A percentile compares a stretch with the other conserved stretches of the same genome.
Evolutionary conservation across 257 asterid genomes (phyloP).

Genomic region (Thymus quinquecostatus): DNA sequence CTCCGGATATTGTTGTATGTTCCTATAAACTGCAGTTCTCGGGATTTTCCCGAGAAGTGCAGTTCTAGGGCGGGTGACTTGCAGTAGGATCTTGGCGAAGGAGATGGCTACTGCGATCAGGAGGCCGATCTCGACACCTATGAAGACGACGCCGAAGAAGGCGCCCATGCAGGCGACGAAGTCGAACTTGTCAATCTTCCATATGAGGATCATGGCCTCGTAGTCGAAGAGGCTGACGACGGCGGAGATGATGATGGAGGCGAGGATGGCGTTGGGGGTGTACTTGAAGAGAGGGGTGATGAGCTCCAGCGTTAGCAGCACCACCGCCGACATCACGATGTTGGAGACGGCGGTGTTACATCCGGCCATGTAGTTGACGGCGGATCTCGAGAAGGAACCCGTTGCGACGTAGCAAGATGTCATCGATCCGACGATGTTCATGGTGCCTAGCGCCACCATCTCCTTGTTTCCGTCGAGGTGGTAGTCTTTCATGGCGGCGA

Average conservation of each 20-base stretch:
- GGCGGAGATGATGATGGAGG: conserved; percentile 13
- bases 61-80: neutral
- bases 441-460: conserved; percentile 94
- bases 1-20: conserved; percentile 13
- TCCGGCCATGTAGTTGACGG: conserved; percentile 93
- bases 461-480: conserved; percentile 90
- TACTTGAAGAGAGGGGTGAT: conserved; percentile 16
- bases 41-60: neutral
- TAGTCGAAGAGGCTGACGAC: neutral
- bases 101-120: neutral
- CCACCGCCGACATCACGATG: conserved; percentile 6
- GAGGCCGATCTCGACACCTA: neutral
- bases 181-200: conserved; percentile 7
- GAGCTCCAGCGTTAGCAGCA: neutral
- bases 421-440: conserved; percentile 89
- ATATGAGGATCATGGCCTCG: conserved; percentile 1
- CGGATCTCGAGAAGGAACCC: conserved; percentile 88
- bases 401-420: conserved; percentile 94
- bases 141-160: conserved; percentile 7
- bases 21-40: neutral
- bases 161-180: conserved; percentile 9
- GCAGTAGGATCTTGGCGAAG: conserved; percentile 1
- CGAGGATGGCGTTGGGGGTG: conserved; percentile 14
- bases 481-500: conserved; percentile 92
- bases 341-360: conserved; percentile 38